phyloP scores from a whole-genome alignment of 2,329 filamentous ascomycete species.

The Colletotrichum scovillei region DNA sequence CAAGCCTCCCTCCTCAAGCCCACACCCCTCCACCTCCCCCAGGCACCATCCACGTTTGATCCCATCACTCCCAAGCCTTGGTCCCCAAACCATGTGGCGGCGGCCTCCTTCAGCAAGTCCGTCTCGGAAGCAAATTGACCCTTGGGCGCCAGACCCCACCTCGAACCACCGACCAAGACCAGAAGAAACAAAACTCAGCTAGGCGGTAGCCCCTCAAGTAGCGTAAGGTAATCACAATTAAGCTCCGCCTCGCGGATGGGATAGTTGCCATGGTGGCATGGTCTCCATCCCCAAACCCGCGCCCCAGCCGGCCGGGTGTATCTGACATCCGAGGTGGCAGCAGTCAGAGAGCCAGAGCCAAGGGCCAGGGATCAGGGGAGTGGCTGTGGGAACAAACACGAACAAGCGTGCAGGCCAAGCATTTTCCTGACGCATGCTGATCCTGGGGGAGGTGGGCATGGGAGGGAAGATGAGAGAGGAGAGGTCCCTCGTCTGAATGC shows the following conservation, averaged over 20 bases:
- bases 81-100: neutral
- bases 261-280: constrained; percentile 1
- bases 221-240: neutral
- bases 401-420: constrained; percentile 1
- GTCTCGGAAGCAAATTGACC: constrained; percentile 1
- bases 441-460: neutral
- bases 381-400: neutral
- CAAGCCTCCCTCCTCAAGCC: neutral
- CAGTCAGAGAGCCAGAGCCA: neutral
- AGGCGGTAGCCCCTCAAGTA: neutral
- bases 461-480: neutral
- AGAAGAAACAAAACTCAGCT: neutral
- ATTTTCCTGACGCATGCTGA: neutral
- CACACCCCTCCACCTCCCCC: neutral
- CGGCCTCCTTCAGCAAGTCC: neutral
- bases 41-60: neutral
- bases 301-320: neutral
- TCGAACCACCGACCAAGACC: neutral
- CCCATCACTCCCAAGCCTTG: neutral
- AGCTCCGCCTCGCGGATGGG: constrained; percentile 12
- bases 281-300: neutral
- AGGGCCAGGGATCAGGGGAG: neutral
- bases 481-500: neutral
- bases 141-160: neutral
- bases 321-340: constrained; percentile 30